Conservation (phyloP, 805 yeast species). For the Ogataea dorogensis region DNA sequence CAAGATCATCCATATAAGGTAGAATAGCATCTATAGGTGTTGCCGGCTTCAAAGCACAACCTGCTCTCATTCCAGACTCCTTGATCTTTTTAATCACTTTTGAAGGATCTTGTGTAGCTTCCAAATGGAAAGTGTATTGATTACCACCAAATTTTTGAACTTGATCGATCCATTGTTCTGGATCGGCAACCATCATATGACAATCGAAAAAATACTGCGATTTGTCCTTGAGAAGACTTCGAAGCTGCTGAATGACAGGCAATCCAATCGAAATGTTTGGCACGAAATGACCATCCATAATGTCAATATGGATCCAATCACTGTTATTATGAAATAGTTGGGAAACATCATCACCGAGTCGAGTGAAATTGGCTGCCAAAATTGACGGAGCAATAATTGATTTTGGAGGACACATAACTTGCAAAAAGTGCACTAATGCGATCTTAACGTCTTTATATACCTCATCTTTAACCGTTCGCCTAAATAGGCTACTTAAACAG, state of each 20-base stretch:
- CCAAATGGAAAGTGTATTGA: conserved; percentile 94
- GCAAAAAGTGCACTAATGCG: neutral
- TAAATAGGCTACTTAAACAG: conserved; percentile 3
- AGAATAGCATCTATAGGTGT: conserved; percentile 82
- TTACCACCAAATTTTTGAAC: conserved; percentile 94
- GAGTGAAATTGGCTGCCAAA: conserved; percentile 87
- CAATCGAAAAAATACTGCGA: conserved; percentile 68
- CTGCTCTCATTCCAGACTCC: conserved; percentile 83
- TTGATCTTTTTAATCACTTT: conserved; percentile 75
- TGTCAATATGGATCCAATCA: conserved; percentile 96
- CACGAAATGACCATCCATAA: conserved; percentile 98
- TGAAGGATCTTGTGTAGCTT: conserved; percentile 78
- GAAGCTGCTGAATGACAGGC: conserved; percentile 33
- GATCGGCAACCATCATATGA: conserved; percentile 96
- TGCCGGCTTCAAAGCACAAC: conserved; percentile 91
- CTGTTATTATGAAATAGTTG: conserved; percentile 76
- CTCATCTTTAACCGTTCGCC: neutral
- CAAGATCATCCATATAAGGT: conserved; percentile 72
- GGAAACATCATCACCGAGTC: conserved; percentile 83
- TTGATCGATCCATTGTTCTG: conserved; percentile 91
- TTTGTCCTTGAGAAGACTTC: conserved; percentile 33
- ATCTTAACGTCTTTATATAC: neutral
- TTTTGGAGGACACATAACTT: conserved; percentile 50
- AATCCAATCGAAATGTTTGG: conserved; percentile 95
- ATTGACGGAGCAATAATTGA: conserved; percentile 92